Evolutionary conservation across 805 yeast genomes (phyloP), one percentile per base, ranked within the genome.

Genomic region (Candida corydali): DNA sequence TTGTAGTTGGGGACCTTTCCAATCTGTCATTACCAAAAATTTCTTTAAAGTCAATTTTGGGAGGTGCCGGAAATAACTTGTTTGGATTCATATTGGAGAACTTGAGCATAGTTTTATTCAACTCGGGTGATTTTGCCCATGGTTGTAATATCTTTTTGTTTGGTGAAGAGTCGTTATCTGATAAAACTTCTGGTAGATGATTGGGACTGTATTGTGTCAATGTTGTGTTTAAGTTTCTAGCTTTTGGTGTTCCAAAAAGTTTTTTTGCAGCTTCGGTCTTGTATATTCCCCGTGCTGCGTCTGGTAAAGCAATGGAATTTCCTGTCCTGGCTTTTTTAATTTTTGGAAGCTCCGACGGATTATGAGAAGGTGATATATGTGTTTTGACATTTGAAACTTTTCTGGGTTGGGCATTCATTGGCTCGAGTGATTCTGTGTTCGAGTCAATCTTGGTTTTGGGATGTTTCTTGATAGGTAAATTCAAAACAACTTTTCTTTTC

Each of bases 81-180:
- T 32, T 24, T 23, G 34, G 34, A 32, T 32, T 17, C 15, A 32
- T 23, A 14, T 15, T 32, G 9, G 34, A 23, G 17, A 14, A 32
- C 8, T 27, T 18, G 9, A 25, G 59, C 9, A 63, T 46, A 9
- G 53, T 43, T 32, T 44, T 43, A 10, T 57, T 51, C 8, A 67
- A 43, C 36, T 63, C 63, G 0, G 70, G 66, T 0, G 70, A 55
- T 29, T 52, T 57, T 0, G 70, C 72, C 73, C 73, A 67, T 17
- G 55, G 47, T 37, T 54, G 51, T n/a, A 61, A 43, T 1, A 58
- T 45, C 12, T 44, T 49, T 18, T 36, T 35, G n/a, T 39, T 29
- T 20, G 48, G 41, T 7, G 52, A 54, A 29, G 52, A 53, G 25
- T 64, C 70, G 23, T 64, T 70, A 38, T 67, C 73, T 2, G 70